Evolutionary conservation across 1,284 basidiomycete genomes (phyloP).

Genomic region (Trametes polyzona): DNA sequence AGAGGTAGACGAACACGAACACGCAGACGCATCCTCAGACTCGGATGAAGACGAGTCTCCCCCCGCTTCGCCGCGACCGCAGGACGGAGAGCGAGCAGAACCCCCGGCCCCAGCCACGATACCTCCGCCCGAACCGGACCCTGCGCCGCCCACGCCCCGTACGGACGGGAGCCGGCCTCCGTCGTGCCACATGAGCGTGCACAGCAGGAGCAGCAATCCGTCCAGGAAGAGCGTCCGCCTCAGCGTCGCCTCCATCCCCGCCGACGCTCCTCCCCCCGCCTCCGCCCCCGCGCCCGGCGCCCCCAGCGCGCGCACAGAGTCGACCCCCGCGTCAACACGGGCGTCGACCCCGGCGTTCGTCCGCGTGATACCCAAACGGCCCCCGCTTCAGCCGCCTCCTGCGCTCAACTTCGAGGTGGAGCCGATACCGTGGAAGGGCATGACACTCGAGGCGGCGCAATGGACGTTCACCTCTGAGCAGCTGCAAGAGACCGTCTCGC

Average conservation of each 20-base stretch:
- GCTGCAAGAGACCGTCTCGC: slow-evolving; percentile 73
- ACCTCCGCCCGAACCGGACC: slow-evolving; percentile 8
- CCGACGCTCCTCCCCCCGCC: neutral
- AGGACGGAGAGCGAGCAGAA: neutral
- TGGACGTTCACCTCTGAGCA: slow-evolving; percentile 74
- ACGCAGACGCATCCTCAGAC: too few relatives aligned
- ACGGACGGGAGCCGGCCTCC: slow-evolving; percentile 8
- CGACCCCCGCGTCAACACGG: slow-evolving; percentile 26
- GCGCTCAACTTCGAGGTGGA: slow-evolving; percentile 58
- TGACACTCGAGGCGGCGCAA: slow-evolving; percentile 73
- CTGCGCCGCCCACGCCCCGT: slow-evolving; percentile 7
- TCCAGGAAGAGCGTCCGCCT: slow-evolving; percentile 22
- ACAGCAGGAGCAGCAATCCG: slow-evolving; percentile 6
- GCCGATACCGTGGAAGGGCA: slow-evolving; percentile 63
- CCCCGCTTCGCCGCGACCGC: neutral
- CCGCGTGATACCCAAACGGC: slow-evolving; percentile 31
- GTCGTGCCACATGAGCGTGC: slow-evolving; percentile 1
- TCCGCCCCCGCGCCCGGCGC: too few relatives aligned
- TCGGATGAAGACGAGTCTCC: neutral
- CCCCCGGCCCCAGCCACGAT: neutral
- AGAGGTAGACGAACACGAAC: too few relatives aligned
- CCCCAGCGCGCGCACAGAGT: too few relatives aligned
- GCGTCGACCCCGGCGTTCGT: slow-evolving; percentile 32
- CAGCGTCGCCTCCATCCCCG: neutral
- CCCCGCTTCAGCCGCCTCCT: slow-evolving; percentile 47